Evolutionary conservation across 305 asterid genomes (phyloP), one percentile per base, ranked within the genome.

Genomic region (Rubia balearica): DNA sequence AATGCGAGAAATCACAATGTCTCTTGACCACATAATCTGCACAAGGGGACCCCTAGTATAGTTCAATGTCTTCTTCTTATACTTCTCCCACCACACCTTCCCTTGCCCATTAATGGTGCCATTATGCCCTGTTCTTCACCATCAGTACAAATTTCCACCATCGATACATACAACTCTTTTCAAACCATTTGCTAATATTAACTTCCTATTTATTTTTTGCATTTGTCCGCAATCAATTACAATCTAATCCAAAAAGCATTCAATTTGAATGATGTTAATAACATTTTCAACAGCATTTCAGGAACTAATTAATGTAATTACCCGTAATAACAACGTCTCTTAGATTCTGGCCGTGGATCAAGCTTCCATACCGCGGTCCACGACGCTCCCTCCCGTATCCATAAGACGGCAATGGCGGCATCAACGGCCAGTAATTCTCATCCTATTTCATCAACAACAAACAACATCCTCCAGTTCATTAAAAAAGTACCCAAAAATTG

Each of bases 401-500:
- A 76, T 92, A 90, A 13, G 98, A 92, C 57, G 98, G 98, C 80
- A 92, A 85, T 68, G 98, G 97, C 82, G 98, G 98, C 93, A 92
- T 85, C 77, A 92, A 73, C 24, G 91, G 87, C 98, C 98, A 92
- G 74, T 83, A 76, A 65, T 76, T 81, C 75, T 90, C 95, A 75
- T 92, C 95, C 96, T 90, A 88, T 74, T 74, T 69, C 85, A 81
- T 19, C 56, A 49, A 41, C 45, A 41, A 48, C 14, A 14, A 48
- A 56, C 30, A 7, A 56, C 61, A 56, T 72, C 82, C 79, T 73
- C 75, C 71, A 76, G 78, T 55, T 73, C 56, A 65, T 24, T 48
- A 2, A 72, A 33, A n/a, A 56, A 65, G 53, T 38, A 27, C 51
- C 4, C 12, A 63, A 24, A 12, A 13, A 61, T 38, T 71, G 74